phyloP scores from a whole-genome alignment of 139 green algal genomes.

The Chlorella sorokiniana region DNA sequence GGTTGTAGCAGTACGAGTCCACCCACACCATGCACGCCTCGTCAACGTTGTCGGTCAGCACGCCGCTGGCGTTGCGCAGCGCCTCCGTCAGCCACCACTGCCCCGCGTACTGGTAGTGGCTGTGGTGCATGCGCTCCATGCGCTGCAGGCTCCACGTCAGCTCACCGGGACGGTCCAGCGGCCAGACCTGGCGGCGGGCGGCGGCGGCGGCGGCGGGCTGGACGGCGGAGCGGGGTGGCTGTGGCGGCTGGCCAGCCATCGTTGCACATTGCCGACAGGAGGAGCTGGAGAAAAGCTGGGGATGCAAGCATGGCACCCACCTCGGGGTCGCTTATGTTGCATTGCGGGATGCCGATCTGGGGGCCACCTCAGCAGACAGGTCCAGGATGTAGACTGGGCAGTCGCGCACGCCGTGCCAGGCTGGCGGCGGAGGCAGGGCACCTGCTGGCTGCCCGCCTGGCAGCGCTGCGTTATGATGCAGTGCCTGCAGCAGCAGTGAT shows the following conservation, averaged over 20 bases:
- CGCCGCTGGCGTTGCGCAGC: background rate
- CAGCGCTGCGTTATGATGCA: background rate
- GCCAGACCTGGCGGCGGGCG: background rate
- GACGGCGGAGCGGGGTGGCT: background rate
- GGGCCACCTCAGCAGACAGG: background rate
- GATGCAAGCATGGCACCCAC: background rate
- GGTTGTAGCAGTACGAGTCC: conserved; percentile 1
- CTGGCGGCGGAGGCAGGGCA: background rate
- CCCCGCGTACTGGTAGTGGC: background rate
- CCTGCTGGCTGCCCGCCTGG: background rate
- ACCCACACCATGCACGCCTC: conserved; percentile 3
- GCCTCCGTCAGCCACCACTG: conserved; percentile 4
- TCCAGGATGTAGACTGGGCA: background rate
- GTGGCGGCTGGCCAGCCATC: too few species aligned
- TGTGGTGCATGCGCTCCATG: background rate
- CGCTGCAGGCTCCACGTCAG: background rate
- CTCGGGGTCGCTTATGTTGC: background rate
- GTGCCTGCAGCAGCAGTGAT: background rate
- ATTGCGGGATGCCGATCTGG: background rate
- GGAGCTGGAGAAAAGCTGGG: too few species aligned
- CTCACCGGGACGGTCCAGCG: background rate
- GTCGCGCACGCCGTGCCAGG: background rate
- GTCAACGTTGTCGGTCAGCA: background rate
- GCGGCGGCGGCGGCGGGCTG: too few species aligned
- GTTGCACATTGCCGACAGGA: too few species aligned